Base-by-base conservation (phyloP, 768 basidiomycete species). In the Boletus fagicola region DNA sequence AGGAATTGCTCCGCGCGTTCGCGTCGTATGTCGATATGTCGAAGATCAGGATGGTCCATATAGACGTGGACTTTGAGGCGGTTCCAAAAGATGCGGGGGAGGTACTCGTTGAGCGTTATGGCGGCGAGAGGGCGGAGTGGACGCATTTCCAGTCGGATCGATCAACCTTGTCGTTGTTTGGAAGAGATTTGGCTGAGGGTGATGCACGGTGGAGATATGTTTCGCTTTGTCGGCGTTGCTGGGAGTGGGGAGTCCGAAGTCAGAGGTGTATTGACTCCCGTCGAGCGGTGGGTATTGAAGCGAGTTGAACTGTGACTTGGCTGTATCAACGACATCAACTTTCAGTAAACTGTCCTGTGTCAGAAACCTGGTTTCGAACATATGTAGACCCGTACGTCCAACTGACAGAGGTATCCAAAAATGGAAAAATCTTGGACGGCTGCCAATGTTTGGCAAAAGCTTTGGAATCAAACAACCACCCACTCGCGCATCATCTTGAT, bases 31-130 rank as follows among this genome's bases (percentile, higher is more conserved):
- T 78, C 22, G 63, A 70, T 12, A 66, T 79, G 13, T 45, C 9
- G 0, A 65, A 61, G 35, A 18, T 69, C 11, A 67, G 66, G 44
- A 72, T 81, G 51, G 70, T 71, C 18, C 80, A 80, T 54, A 49
- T 79, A 8, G 72, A 65, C 43, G 62, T 80, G 35, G 71, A 78
- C 53, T 79, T 79, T 57, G 60, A 59, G 4, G 54, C 61, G n/a
- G 63, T 77, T 24, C 69, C 67, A 0, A 24, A 60, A 6, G 60
- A 53, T 30, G 57, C 7, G 18, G 47, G 5, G 18, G 24, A 9
- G 36, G 24, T 57, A 44, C 43, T 58, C 38, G 30, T 63, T 28
- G 64, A 56, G 55, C 62, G 57, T 48, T 59, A 43, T 35, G 49
- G 22, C 4, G 49, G 26, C 5, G 13, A 28, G 40, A 35, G 30